Conservation (phyloP, 116 monocot genomes). For the Papilionanthe hybrid region DNA sequence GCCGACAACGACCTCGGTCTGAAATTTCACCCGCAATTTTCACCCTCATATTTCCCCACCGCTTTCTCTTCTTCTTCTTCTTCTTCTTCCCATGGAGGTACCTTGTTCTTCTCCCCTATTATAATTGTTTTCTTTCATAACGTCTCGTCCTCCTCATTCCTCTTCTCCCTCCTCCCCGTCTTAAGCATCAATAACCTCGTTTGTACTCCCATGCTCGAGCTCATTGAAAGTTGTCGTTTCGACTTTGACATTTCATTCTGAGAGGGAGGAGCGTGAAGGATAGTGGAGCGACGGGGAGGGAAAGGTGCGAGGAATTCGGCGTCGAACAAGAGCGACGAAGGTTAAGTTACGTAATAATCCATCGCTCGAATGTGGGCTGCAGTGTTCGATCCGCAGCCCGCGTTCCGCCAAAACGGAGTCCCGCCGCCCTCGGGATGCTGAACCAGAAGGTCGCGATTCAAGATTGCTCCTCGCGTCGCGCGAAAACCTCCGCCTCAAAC, state of each 20-base stretch:
- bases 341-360: too few species aligned
- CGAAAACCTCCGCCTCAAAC: too few species aligned
- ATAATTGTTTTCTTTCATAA: constrained; percentile 75
- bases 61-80: constrained; percentile 27
- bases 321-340: too few species aligned
- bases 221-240: constrained; percentile 41
- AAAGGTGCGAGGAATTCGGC: too few species aligned
- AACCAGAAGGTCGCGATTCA: too few species aligned
- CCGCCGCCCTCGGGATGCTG: too few species aligned
- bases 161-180: constrained; percentile 20
- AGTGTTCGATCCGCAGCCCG: too few species aligned
- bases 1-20: background rate
- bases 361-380: too few species aligned
- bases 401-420: too few species aligned
- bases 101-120: constrained; percentile 53
- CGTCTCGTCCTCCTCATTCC: constrained; percentile 24
- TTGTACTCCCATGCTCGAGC: constrained; percentile 40
- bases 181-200: constrained; percentile 29
- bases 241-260: constrained; percentile 10
- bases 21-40: background rate
- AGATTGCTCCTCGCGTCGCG: too few species aligned
- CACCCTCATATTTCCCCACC: background rate
- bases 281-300: too few species aligned
- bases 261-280: too few species aligned
- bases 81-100: constrained; percentile 31